These are phyloP conservation scores for Lactifluus piperatus DNA, from an alignment of 768 basidiomycete species.

Conservation along the genomic window DNA sequence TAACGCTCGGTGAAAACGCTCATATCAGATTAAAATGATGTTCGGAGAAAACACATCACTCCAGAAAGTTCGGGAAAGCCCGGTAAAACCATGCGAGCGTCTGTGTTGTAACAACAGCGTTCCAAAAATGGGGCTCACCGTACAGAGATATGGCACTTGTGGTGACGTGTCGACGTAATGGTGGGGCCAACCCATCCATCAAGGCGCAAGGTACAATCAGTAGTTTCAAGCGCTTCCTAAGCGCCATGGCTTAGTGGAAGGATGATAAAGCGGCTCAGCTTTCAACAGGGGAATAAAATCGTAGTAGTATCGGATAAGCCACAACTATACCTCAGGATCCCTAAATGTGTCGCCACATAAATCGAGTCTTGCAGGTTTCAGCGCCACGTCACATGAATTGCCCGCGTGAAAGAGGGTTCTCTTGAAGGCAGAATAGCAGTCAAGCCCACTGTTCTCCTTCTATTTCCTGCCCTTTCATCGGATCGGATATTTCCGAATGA, in stretches of 20 bases:
- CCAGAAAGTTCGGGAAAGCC: neutral
- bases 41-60: neutral
- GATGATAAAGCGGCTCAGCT: too few species aligned
- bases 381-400: neutral
- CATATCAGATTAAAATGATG: neutral
- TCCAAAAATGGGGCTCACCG: neutral
- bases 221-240: neutral
- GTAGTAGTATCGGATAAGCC: neutral
- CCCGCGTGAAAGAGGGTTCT: neutral
- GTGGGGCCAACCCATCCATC: neutral
- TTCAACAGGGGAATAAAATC: too few species aligned
- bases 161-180: constrained; percentile 7
- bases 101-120: neutral
- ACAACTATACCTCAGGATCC: neutral
- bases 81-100: neutral
- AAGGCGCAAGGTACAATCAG: neutral
- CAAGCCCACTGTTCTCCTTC: neutral
- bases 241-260: neutral
- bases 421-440: neutral
- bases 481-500: neutral
- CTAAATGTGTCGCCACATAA: neutral
- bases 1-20: neutral
- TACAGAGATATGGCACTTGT: neutral
- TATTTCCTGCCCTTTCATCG: neutral
- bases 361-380: neutral